Percentiles rank a stretch among this genome's conserved stretches.
Evolutionary conservation across 169 alveolate species (phyloP).

Genomic region (Perkinsus olseni): DNA sequence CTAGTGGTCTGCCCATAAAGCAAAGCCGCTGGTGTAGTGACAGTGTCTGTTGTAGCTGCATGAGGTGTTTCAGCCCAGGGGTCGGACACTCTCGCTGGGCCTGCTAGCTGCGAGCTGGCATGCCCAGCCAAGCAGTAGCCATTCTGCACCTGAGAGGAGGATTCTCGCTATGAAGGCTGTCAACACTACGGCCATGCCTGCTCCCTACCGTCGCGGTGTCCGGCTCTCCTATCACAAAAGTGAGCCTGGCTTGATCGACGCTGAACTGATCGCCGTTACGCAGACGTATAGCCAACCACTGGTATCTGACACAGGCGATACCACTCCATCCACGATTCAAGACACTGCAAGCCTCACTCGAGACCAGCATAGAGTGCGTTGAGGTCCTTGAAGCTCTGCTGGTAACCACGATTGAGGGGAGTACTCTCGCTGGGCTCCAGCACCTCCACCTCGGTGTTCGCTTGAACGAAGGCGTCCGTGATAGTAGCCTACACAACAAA

Average conservation of each 20-base stretch:
- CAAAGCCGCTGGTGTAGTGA: neutral
- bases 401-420: neutral
- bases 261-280: neutral
- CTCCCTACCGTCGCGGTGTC: neutral
- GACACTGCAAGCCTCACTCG: neutral
- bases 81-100: neutral
- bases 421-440: neutral
- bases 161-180: too few relatives aligned
- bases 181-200: neutral
- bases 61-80: neutral
- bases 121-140: neutral
- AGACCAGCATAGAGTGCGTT: neutral
- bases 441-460: neutral
- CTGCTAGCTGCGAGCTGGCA: neutral
- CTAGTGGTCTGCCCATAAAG: neutral
- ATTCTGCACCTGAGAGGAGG: neutral
- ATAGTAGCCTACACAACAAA: neutral
- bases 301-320: neutral
- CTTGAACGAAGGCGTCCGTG: neutral
- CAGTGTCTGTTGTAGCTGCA: neutral
- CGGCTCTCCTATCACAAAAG: neutral
- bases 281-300: neutral
- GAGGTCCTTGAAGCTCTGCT: neutral
- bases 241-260: neutral
- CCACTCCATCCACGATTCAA: neutral